Conservation (phyloP, 306 rosid genomes). For the Cucurbita argyrosperma region DNA sequence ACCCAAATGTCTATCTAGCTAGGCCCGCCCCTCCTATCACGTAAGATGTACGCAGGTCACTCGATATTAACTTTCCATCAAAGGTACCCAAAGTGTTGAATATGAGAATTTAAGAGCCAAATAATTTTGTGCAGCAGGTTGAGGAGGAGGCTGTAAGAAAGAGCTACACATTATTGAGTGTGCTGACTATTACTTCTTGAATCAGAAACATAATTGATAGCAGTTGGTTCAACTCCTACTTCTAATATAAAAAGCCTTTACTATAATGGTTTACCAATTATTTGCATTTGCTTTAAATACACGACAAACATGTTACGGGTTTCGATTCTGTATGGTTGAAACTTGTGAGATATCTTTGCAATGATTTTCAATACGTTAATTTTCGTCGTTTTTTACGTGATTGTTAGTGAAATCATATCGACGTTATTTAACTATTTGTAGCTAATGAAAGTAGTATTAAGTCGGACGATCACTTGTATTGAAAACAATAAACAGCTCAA, state of each 20-base stretch:
- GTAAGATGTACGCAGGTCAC: not conserved
- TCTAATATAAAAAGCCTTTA: not conserved
- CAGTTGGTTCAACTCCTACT: not conserved
- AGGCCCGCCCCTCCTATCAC: not conserved
- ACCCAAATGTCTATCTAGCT: not conserved
- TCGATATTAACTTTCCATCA: not conserved
- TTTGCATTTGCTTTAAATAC: not conserved
- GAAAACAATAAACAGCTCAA: not conserved
- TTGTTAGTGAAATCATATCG: not conserved
- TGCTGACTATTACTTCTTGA: not conserved
- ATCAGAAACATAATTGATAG: not conserved
- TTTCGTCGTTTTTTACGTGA: not conserved
- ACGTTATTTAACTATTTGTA: no score
- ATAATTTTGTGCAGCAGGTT: not conserved
- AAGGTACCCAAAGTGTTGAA: not conserved
- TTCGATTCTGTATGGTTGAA: not conserved
- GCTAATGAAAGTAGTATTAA: no score
- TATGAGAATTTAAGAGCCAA: not conserved
- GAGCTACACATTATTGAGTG: not conserved
- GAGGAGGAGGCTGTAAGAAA: not conserved
- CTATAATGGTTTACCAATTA: not conserved
- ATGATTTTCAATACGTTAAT: no score
- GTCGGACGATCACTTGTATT: no score
- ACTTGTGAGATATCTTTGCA: not conserved
- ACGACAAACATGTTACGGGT: not conserved